Base-by-base conservation (phyloP, 2,329 filamentous ascomycete species). In the Didymella segeticola region DNA sequence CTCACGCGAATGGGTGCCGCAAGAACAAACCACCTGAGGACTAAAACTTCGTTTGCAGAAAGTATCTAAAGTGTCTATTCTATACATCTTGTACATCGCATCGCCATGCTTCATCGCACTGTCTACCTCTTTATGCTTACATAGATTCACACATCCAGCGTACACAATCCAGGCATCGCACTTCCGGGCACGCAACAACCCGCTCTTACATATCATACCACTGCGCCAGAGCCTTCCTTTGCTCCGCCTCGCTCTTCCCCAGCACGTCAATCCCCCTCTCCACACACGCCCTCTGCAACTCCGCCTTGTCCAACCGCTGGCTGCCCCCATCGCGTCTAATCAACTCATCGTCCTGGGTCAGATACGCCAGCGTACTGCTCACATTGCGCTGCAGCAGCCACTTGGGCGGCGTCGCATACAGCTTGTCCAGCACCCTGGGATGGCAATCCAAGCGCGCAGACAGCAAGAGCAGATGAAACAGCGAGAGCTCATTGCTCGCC, bases 281-380 rank as follows among this genome's bases (percentile, higher is more conserved):
- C 52, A 85, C 81, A 64, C 89, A 89, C 12, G 90, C 90, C 54
- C 91, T 81, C 56, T 78, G 76, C 17, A 92, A 76, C 78, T 96
- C 91, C 31, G 84, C 82, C 7, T 75, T 75, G 59, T 82, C 82
- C 63, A 96, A 76, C 19, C 75, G 81, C 3, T 69, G 60, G 5
- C 83, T 80, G 0, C 87, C 89, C 1, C 89, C 89, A 39, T 84
- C 83, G 30, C 80, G 77, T 15, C 80, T 66, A 41, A 97, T 82
- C 71, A 93, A 77, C 58, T 68, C 75, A 74, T 96, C 91, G 75
- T 97, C 93, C 30, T 81, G 75, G 38, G 81, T 81, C 57, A 97
- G 71, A 68, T 89, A 90, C 33, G 80, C 75, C 62, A 91, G 76
- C 58, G 83, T 79, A 62, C 77, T 75, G 43, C 66, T 63, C 34